Evolutionary conservation across 2,329 filamentous ascomycete genomes (phyloP), one percentile per base, ranked within the genome.

Genomic region (Trichophyton verrucosum): DNA sequence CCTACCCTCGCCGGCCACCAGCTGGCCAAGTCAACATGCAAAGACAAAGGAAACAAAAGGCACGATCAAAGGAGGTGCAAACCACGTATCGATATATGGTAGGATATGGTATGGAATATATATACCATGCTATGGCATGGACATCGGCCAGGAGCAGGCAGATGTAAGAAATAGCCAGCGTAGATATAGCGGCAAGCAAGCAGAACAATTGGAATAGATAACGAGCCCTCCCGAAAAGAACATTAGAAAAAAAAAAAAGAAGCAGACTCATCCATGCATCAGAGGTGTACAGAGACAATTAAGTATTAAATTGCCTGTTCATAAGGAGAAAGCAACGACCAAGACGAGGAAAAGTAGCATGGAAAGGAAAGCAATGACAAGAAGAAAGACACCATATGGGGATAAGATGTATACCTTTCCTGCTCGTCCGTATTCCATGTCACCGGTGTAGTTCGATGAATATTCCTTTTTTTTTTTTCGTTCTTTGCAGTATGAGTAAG

Each of bases 251-350:
- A 13, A 30, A 13, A 13, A 13, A 38, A 38, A 38, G 8, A 38
- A 38, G 13, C 33, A 38, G 33, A 53, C 22, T 53, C 49, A 30
- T 53, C 27, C 49, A 53, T 53, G 49, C 49, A 53, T 53, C 49
- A 53, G 22, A 53, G 49, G 49, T 53, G 49, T 53, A 53, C 49
- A 53, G 27, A 53, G 49, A 53, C 49, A 53, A 53, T 53, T 53
- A 33, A 30, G 22, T 53, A 53, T 53, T 53, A 33, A 53, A 53
- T 33, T 53, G 49, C 49, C 49, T 17, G 49, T 53, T 53, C 49
- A 30, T 30, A 53, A 53, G 9, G 49, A 8, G 49, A 24, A 24
- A n/a, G 27, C 24, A 53, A 20, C 40, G 22, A 27, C 27, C 24
- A 53, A 53, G 49, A 33, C 13, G 22, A 30, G 22, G 4, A 30